Conservation (phyloP, 1,284 basidiomycete genomes). For the Melanopsichium pennsylvanicum region DNA sequence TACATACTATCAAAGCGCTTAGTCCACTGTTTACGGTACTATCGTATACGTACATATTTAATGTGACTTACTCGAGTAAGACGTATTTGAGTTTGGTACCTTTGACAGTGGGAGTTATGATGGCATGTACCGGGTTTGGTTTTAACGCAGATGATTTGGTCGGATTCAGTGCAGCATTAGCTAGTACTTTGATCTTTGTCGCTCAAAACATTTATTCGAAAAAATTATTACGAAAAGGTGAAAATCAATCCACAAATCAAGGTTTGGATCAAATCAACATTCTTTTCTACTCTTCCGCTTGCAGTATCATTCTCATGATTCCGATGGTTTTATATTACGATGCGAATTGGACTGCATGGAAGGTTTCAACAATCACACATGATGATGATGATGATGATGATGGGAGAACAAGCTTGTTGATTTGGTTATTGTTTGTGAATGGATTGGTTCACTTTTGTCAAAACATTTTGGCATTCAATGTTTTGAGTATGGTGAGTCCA, state of each 20-base stretch:
- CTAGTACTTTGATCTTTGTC: constrained; percentile 76
- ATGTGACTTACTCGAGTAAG: constrained; percentile 86
- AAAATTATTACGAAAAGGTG: constrained; percentile 77
- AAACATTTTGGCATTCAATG: constrained; percentile 95
- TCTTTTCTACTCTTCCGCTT: constrained; percentile 90
- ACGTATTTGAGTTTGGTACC: constrained; percentile 96
- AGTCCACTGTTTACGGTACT: constrained; percentile 96
- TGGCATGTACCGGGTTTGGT: constrained; percentile 92
- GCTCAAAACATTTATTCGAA: constrained; percentile 99
- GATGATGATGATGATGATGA: too few species aligned
- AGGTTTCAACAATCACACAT: too few species aligned
- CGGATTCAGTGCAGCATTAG: constrained; percentile 44
- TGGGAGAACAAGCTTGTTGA: too few species aligned
- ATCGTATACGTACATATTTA: constrained; percentile 89
- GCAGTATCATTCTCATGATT: constrained; percentile 77
- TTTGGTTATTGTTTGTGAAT: constrained; percentile 77
- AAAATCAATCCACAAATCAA: constrained; percentile 3
- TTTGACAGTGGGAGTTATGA: constrained; percentile 93
- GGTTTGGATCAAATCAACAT: constrained; percentile 93
- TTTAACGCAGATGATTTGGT: constrained; percentile 72
- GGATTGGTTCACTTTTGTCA: constrained; percentile 96
- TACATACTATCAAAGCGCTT: constrained; percentile 86
- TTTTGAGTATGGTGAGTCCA: constrained; percentile 92
- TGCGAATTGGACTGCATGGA: constrained; percentile 3
- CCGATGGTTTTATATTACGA: constrained; percentile 62